Evolutionary conservation across 768 basidiomycete genomes (phyloP), one percentile per base, ranked within the genome.

Genomic region (Artomyces pyxidatus): DNA sequence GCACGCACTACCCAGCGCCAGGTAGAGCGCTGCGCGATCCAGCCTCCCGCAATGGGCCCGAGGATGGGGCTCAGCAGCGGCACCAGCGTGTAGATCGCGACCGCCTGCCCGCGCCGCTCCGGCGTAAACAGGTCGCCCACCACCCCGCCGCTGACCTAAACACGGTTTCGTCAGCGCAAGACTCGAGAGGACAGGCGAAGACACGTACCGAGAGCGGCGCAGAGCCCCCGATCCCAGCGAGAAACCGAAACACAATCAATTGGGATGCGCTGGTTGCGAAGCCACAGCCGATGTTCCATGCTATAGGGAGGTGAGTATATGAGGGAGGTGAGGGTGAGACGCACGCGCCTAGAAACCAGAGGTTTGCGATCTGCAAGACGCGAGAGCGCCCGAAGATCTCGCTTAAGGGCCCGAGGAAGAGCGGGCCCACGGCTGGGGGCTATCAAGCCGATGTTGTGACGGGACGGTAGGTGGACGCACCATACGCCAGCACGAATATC

Each of bases 1-100:
- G 23, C 21, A 21, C 39, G 11, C 61, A 77, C 79, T 40, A 84
- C 82, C 84, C 82, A 87, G 60, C 81, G 70, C 85, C 85, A 88
- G 0, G 78, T 80, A 0, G 80, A 74, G 30, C 65, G 67, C 38
- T 85, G 68, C 0, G 80, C 76, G 26, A 88, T 77, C 71, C 81
- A 84, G 25, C 76, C 80, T 4, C 82, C 83, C 16, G 77, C 75
- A 5, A 82, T 63, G 5, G 83, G 83, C 1, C 82, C 83, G 17
- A 83, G 48, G 2, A 79, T 78, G 0, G 84, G 81, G 6, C 85
- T 84, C 1, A 86, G 64, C 7, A 86, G 52, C 0, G 83, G 83
- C 1, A 81, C 80, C 5, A 86, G 65, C 0, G 81, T 78, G 58
- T 81, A 85, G 0, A 85, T 65, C 0, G 81, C 74, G 22, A 81